Conservation (phyloP, 2,329 filamentous ascomycete species). For the Colletotrichum caudatum region DNA sequence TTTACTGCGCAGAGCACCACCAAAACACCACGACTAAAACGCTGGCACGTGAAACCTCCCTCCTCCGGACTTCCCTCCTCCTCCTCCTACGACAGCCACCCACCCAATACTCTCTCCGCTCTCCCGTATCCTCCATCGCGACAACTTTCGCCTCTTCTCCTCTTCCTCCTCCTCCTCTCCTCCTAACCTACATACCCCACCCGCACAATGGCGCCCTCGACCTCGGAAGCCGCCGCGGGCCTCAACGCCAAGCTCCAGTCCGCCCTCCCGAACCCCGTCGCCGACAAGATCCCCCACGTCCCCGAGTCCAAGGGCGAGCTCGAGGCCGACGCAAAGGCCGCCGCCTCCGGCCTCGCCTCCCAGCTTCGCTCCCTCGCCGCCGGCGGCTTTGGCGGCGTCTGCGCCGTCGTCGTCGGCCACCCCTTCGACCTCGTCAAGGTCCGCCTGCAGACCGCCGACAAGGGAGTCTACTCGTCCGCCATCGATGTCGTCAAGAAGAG, state of each 20-base stretch:
- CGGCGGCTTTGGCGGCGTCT: slow-evolving; percentile 93
- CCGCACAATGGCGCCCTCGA: slow-evolving; percentile 43
- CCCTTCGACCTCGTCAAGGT: slow-evolving; percentile 99
- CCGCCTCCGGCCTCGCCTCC: slow-evolving; percentile 54
- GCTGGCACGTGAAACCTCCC: slow-evolving; percentile 27
- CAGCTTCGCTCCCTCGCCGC: slow-evolving; percentile 85
- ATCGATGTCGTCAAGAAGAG: slow-evolving; percentile 93
- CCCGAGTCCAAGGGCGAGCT: slow-evolving; percentile 59
- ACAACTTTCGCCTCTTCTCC: background rate
- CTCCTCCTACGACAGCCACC: background rate
- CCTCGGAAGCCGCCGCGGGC: slow-evolving; percentile 43
- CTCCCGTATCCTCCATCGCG: background rate
- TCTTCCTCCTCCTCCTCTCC: background rate
- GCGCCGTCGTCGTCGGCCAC: slow-evolving; percentile 93
- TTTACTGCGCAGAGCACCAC: background rate
- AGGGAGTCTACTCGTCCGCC: slow-evolving; percentile 89
- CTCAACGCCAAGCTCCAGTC: slow-evolving; percentile 33
- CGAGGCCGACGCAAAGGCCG: slow-evolving; percentile 56
- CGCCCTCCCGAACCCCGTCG: slow-evolving; percentile 51
- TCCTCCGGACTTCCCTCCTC: slow-evolving; percentile 8
- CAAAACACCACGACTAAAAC: background rate
- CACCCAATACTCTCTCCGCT: background rate
- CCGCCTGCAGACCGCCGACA: slow-evolving; percentile 93
- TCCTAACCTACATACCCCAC: background rate
- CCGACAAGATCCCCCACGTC: slow-evolving; percentile 56